Conservation (phyloP, 179 eudicot species). For the Beta macrorhiza region DNA sequence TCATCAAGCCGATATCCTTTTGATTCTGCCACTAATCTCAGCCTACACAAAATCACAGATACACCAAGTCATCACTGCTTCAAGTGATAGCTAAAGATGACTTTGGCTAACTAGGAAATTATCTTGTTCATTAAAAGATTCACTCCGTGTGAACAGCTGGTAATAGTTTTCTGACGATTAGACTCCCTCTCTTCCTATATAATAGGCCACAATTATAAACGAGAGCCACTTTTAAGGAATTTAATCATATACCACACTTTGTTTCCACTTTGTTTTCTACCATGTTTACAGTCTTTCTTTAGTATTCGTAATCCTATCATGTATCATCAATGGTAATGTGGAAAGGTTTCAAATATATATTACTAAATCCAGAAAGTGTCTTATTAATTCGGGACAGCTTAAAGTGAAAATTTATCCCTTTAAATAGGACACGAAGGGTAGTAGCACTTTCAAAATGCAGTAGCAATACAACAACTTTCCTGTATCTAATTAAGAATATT, state of each 20-base stretch:
- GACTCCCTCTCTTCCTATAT: too few relatives aligned
- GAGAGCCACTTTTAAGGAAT: too few relatives aligned
- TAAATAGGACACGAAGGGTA: background rate
- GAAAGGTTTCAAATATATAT: background rate
- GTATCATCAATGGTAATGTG: too few relatives aligned
- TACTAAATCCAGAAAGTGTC: background rate
- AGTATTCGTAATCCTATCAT: too few relatives aligned
- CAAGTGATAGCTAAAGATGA: background rate
- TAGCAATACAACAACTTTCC: background rate
- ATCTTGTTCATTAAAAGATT: background rate
- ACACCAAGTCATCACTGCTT: too few relatives aligned
- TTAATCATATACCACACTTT: too few relatives aligned
- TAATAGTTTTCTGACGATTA: background rate
- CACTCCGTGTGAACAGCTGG: background rate
- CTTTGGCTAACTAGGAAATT: background rate
- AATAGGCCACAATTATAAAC: too few relatives aligned
- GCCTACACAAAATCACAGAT: conserved; percentile 40
- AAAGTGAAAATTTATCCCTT: background rate
- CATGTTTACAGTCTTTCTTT: too few relatives aligned
- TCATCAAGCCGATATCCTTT: conserved; percentile 92
- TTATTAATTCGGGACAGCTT: background rate
- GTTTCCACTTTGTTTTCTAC: too few relatives aligned
- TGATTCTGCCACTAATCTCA: conserved; percentile 79
- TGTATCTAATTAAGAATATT: background rate
- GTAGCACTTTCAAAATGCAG: background rate